Evolutionary conservation across 768 basidiomycete species (phyloP), one percentile per base, ranked within the genome.

Genomic region (Russula earlei): DNA sequence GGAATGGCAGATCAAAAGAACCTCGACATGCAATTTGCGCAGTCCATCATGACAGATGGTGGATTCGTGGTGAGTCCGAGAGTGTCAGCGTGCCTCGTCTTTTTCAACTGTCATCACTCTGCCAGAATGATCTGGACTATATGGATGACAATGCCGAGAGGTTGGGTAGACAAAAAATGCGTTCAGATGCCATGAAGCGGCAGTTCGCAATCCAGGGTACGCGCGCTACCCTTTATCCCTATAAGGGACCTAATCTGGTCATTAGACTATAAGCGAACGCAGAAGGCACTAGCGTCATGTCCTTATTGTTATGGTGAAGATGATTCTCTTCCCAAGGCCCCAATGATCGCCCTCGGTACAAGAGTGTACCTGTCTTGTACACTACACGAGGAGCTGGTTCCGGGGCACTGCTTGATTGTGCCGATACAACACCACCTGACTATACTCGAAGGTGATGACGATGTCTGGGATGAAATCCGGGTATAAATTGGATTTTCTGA

Each of bases 131-230:
- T 64, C 72, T 94, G 31, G 96, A 97, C 44, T 98, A 98, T 63
- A 85, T 96, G 60, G 96, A 99, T 62, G 96, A 98, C 61, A 95
- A 97, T 67, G 93, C 92, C 0, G 95, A 95, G 65, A 85, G 84
- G 62, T 77, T 98, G 0, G 91, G 89, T 37, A 76, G 94, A 54
- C 84, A 91, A 69, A 98, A 95, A 71, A 93, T 97, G 90, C 87
- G 93, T 49, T 83, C 85, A 4, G 95, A 98, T 65, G 91, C 87
- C 20, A 91, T 96, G 86, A 98, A 93, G 68, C 82, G 94, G 43
- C 89, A 92, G 62, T 99, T 97, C 68, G 96, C 96, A 12, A 89
- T 99, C 60, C 82, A 97, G 56, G 94, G 93, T 91, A 59, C 37
- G 77, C 67, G 5, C 25, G 34, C 7, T 5, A 3, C 46, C 24